Base-by-base conservation (phyloP, 2,329 filamentous ascomycete genomes). In the Fusarium anguioides region DNA sequence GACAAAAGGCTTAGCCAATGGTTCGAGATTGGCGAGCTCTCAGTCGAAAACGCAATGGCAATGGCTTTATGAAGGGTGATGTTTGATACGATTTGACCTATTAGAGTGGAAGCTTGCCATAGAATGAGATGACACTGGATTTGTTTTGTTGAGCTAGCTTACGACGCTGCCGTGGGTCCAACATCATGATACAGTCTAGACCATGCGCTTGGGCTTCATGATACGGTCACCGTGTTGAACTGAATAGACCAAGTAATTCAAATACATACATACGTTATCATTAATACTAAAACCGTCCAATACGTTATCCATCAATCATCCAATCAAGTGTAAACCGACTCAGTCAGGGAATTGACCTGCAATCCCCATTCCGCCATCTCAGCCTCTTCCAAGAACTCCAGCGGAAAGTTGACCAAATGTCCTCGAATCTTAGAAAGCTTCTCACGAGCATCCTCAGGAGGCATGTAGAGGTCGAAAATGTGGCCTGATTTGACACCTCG, bases 351-450 rank as follows among this genome's bases (percentile, higher is more conserved):
- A 77, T 98, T 98, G 37, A 98, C 88, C 79, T 94, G 90, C 78
- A 98, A 74, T 0, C 95, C 94, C 73, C 86, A 87, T 81, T 97
- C 94, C 0, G 94, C 94, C 94, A 98, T 96, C 72, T 92, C 86
- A 0, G 90, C 93, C 66, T 97, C 89, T 72, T 87, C 84, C 75
- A 98, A 79, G 76, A 97, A 98, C 42, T 94, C 87, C 73, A 98
- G 78, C n/a, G 94, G 94, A 89, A 97, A 95, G 92, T 93, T 96
- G 8, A 98, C 95, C 37, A 98, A 78, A 81, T 98, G 95, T 0
- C 95, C 95, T 80, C 89, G 90, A 69, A 98, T 88, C 74, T 90
- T 84, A 72, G 93, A 89, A 47, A 98, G 81, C 77, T 95, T 93
- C 68, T 84, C 77, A 17, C 92, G 86, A 8, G 96, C 88, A 54